These are phyloP conservation scores for Boletales sp. DNA, from an alignment of 768 basidiomycete species.

Conservation along the genomic window DNA sequence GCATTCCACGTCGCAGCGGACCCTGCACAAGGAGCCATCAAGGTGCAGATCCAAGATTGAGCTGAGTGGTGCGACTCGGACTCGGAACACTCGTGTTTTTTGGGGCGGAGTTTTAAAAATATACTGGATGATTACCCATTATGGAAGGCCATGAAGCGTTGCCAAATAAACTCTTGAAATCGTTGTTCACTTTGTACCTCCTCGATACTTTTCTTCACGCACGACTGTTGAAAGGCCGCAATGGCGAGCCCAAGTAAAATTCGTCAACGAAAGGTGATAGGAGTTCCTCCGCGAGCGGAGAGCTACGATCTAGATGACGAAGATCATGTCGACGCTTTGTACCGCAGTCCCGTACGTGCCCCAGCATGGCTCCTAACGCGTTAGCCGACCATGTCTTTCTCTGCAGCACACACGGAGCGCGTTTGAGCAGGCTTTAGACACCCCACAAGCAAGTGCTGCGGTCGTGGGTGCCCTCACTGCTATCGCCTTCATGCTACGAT, in stretches of 20 bases:
- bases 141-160: not conserved
- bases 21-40: slow-evolving; percentile 63
- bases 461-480: slow-evolving; percentile 65
- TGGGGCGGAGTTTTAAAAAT: no score
- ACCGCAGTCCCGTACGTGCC: slow-evolving; percentile 45
- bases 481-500: slow-evolving; percentile 78
- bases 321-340: slow-evolving; percentile 49
- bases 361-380: not conserved
- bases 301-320: slow-evolving; percentile 42
- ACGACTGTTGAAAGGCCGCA: slow-evolving; percentile 9
- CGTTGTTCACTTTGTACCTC: slow-evolving; percentile 1
- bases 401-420: slow-evolving; percentile 56
- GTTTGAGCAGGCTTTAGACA: slow-evolving; percentile 61
- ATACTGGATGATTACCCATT: no score
- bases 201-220: slow-evolving; percentile 2
- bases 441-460: slow-evolving; percentile 55
- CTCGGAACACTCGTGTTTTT: no score
- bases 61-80: not conserved
- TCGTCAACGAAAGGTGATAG: slow-evolving; percentile 25
- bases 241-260: slow-evolving; percentile 33
- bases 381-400: slow-evolving; percentile 11
- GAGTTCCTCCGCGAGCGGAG: slow-evolving; percentile 15
- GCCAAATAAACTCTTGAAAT: no score
- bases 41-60: slow-evolving; percentile 61
- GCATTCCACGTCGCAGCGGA: slow-evolving; percentile 81